Evolutionary conservation across 306 rosid genomes (phyloP), one percentile per base, ranked within the genome.

Genomic region (Rosa lucieae): DNA sequence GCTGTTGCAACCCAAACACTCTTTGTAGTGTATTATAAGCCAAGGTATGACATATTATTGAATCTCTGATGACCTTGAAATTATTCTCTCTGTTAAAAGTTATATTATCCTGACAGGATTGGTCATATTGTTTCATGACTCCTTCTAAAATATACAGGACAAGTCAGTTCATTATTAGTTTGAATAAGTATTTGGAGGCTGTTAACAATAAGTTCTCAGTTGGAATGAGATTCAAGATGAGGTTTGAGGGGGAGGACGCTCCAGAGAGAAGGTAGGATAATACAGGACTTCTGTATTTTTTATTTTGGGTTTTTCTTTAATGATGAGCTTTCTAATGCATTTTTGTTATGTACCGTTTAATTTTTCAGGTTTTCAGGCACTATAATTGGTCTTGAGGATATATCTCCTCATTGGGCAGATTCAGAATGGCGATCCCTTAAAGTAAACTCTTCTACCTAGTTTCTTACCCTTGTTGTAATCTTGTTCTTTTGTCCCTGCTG

Each of bases 191-290:
- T 76, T 76, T 91, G 76, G 91, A 88, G 59, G 94, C 96, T 12
- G 62, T 91, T 48, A 75, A 74, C 79, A 82, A 82, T 42, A 95
- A 89, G 72, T 86, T 88, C 44, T 20, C 83, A 2, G 87, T 95
- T 20, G 99, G 99, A 55, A 90, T 91, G 91, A 85, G 96, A 79
- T 91, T 89, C 74, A 91, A 80, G 86, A 93, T 93, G 99, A 88
- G 89, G 77, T 93, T 93, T 49, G 98, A 95, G 79, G 94, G 96
- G 75, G 99, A 95, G 79, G 99, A 93, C 72, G 88, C 94, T 42
- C 87, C 99, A 0, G 98, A 95, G 79, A 90, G 91, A 87, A 95
- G 97, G 99, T 95, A 84, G 51, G 68, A 62, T 29, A 15, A 43
- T 44, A 21, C 10, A 42, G 26, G 42, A 68, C 48, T 17, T 49